Conservation (phyloP, 139 green algal genomes). For the Micractinium sp. region DNA sequence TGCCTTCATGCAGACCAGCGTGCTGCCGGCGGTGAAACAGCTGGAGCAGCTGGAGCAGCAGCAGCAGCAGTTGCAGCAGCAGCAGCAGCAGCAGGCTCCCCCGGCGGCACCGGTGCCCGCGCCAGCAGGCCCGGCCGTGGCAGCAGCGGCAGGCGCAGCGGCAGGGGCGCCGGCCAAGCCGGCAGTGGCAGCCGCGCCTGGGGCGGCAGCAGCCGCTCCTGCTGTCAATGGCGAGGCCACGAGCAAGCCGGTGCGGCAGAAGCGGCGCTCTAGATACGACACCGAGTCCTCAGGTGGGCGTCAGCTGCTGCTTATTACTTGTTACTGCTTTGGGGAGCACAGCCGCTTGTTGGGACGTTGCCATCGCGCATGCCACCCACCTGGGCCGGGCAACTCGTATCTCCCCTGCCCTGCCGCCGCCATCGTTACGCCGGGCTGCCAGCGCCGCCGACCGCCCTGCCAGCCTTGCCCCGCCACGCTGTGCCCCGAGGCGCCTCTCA, state of each 20-base stretch:
- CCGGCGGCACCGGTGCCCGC: neutral
- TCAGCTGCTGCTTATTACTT: too few relatives aligned
- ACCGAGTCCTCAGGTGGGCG: constrained; percentile 44
- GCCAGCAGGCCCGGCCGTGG: neutral
- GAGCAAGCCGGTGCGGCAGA: constrained; percentile 16
- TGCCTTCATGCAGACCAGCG: constrained; percentile 89
- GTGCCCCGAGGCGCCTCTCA: neutral
- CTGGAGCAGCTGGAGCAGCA: constrained; percentile 41
- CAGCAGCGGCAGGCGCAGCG: neutral
- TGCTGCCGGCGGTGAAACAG: constrained; percentile 53
- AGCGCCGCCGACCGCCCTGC: too few relatives aligned
- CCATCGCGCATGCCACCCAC: neutral
- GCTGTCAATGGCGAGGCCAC: constrained; percentile 14
- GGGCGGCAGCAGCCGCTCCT: neutral
- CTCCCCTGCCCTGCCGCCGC: neutral
- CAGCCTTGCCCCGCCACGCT: too few relatives aligned
- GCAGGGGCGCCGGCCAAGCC: neutral
- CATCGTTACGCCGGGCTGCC: too few relatives aligned
- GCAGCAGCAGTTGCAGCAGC: neutral
- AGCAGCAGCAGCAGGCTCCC: constrained; percentile 10
- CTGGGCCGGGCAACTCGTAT: neutral
- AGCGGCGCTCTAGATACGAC: constrained; percentile 36
- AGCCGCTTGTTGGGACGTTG: too few relatives aligned
- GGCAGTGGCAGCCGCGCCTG: neutral
- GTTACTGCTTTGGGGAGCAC: too few relatives aligned